A percentile compares a stretch with the other conserved stretches of the same genome.
Evolutionary conservation across 2,329 filamentous ascomycete genomes (phyloP).

Genomic region (Microthyrium microscopicum): DNA sequence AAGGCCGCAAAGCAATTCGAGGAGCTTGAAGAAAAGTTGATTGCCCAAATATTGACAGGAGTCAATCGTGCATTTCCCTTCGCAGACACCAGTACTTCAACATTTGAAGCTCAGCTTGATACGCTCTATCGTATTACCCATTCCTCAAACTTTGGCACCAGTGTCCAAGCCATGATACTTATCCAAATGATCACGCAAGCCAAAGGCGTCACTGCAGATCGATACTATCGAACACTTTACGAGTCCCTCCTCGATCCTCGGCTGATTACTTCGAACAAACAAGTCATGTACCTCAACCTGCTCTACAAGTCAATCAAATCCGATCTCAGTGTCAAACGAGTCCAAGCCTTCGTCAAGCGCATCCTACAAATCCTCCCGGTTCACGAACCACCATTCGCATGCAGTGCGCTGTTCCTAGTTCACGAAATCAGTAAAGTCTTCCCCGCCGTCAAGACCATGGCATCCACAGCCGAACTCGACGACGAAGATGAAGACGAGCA

Average conservation of each 20-base stretch:
- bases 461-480: conserved; percentile 64
- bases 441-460: conserved; percentile 59
- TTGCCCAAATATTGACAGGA: conserved; percentile 79
- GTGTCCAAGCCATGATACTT: conserved; percentile 83
- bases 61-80: conserved; percentile 95
- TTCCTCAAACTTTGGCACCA: conserved; percentile 97
- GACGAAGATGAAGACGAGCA: conserved; percentile 57
- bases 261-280: conserved; percentile 78
- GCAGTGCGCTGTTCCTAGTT: conserved; percentile 80
- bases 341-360: conserved; percentile 92
- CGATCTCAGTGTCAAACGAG: conserved; percentile 75
- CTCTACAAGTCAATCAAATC: conserved; percentile 76
- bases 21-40: conserved; percentile 76
- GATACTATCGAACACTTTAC: conserved; percentile 91
- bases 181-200: conserved; percentile 80
- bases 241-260: conserved; percentile 87
- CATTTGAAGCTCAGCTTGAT: conserved; percentile 76
- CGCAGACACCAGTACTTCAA: conserved; percentile 60
- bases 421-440: conserved; percentile 66
- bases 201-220: conserved; percentile 67
- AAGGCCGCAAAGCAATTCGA: conserved; percentile 26
- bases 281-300: conserved; percentile 86
- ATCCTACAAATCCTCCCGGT: conserved; percentile 74
- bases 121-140: conserved; percentile 93
- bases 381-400: conserved; percentile 85